Evolutionary conservation across 441 rosid genomes (phyloP).

Genomic region (Arabidopsis hybrid): DNA sequence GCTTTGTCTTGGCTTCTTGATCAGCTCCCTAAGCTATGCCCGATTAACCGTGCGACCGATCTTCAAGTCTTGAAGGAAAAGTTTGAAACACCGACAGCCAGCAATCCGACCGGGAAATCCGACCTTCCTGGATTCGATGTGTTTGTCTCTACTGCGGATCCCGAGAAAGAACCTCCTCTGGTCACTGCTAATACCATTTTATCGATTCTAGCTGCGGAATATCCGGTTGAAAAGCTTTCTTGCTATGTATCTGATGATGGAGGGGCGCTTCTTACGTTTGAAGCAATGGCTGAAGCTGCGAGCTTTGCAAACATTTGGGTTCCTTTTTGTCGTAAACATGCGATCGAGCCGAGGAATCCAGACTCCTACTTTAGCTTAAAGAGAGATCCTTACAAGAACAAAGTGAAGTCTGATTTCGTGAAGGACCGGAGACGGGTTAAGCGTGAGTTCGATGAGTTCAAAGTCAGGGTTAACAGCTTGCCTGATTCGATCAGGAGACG

Average conservation of each 20-base stretch:
- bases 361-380: constrained; percentile 77
- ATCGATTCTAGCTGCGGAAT: constrained; percentile 84
- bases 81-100: constrained; percentile 71
- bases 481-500: constrained; percentile 87
- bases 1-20: constrained; percentile 97
- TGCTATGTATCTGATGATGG: constrained; percentile 96
- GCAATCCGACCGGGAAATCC: constrained; percentile 85
- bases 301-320: constrained; percentile 87
- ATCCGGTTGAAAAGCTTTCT: constrained; percentile 89
- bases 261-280: constrained; percentile 88
- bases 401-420: constrained; percentile 71
- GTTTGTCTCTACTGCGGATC: constrained; percentile 92
- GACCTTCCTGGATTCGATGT: constrained; percentile 91
- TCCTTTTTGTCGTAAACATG: constrained; percentile 84
- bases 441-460: constrained; percentile 88
- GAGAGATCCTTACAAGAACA: constrained; percentile 85
- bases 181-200: constrained; percentile 91
- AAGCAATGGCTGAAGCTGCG: constrained; percentile 97
- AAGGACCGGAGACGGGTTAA: constrained; percentile 79
- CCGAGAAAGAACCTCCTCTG: constrained; percentile 94
- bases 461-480: constrained; percentile 77
- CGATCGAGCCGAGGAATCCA: constrained; percentile 82
- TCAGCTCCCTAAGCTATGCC: constrained; percentile 92
- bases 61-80: constrained; percentile 86
- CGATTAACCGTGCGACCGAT: constrained; percentile 84